Evolutionary conservation across 805 yeast genomes (phyloP), one percentile per base, ranked within the genome.

Genomic region (Metschnikowia borealis): DNA sequence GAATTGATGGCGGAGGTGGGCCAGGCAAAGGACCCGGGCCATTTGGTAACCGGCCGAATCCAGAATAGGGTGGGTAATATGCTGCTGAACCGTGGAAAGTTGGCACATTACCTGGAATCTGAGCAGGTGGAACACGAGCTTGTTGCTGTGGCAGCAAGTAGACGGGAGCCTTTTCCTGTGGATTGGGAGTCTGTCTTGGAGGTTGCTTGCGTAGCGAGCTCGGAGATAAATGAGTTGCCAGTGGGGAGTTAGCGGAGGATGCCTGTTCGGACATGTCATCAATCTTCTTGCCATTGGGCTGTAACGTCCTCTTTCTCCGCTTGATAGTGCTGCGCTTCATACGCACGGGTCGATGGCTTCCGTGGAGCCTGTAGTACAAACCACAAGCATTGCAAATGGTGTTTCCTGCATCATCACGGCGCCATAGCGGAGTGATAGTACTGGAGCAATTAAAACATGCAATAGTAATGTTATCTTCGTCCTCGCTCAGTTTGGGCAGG

Each of bases 301-400:
- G 42, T 15, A 53, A 46, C 36, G 65, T 65, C 58, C 94, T 75
- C 55, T 82, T 84, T 50, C 96, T 74, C 58, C 96, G 77, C 64
- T 86, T 87, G 54, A 88, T 87, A 39, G 87, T 82, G 49, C 77
- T 74, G 57, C 84, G 78, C 59, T 86, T 85, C 86, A 87, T 78
- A 51, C 81, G 81, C 15, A 82, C 83, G 1, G 96, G 96, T 45
- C 96, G 73, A 59, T 85, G 90, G 37, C 73, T 73, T 0, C 92
- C 91, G 61, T 87, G 95, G 39, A 89, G 74, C 51, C 83, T 73
- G 65, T 81, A 84, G 65, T 88, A 89, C 31, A 89, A 68, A 2
- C 90, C 96, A 69, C 96, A 88, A 0, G 96, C 96, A 61, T 88
- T 88, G 72, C 96, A 88, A 21, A 89, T 87, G 23, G 90, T 85